Percentiles rank a stretch among this genome's conserved stretches.
Conservation (phyloP, 495 filamentous ascomycete genomes). For the Aspergillus homomorphus region DNA sequence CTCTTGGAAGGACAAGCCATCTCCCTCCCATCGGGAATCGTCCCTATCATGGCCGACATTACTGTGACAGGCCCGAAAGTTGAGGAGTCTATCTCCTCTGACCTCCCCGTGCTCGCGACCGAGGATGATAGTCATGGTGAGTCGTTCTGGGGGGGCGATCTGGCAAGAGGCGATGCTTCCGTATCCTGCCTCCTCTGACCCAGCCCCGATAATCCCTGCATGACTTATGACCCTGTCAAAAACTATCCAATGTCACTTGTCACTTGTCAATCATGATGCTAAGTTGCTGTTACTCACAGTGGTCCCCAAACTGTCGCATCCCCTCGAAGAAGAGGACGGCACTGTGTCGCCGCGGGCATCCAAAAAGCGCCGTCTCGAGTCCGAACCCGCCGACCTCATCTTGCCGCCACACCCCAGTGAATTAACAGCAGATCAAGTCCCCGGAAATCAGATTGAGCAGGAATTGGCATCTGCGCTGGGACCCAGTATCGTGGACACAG, state of each 20-base stretch:
- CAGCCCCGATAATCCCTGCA: neutral
- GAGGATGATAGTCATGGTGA: constrained; percentile 38
- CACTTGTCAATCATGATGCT: neutral
- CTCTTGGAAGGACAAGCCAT: constrained; percentile 42
- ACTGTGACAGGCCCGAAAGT: constrained; percentile 27
- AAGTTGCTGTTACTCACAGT: neutral
- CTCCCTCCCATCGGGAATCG: constrained; percentile 20
- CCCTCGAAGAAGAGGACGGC: constrained; percentile 33
- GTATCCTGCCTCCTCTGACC: constrained; percentile 1
- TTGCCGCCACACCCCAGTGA: constrained; percentile 17
- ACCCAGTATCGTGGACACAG: constrained; percentile 29
- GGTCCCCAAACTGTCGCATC: constrained; percentile 33
- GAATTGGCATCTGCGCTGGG: constrained; percentile 41
- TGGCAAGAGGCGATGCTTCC: constrained; percentile 3
- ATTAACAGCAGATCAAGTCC: constrained; percentile 22
- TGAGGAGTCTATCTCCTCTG: constrained; percentile 30
- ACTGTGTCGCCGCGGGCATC: constrained; percentile 35
- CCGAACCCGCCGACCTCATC: constrained; percentile 27
- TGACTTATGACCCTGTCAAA: neutral
- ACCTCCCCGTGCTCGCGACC: constrained; percentile 30
- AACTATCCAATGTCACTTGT: neutral
- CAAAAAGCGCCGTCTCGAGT: constrained; percentile 43
- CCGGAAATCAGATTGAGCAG: constrained; percentile 43
- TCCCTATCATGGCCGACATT: constrained; percentile 36
- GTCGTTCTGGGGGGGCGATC: constrained; percentile 14